phyloP scores from a whole-genome alignment of 75 land plant species.

The Azolla pinnata region DNA sequence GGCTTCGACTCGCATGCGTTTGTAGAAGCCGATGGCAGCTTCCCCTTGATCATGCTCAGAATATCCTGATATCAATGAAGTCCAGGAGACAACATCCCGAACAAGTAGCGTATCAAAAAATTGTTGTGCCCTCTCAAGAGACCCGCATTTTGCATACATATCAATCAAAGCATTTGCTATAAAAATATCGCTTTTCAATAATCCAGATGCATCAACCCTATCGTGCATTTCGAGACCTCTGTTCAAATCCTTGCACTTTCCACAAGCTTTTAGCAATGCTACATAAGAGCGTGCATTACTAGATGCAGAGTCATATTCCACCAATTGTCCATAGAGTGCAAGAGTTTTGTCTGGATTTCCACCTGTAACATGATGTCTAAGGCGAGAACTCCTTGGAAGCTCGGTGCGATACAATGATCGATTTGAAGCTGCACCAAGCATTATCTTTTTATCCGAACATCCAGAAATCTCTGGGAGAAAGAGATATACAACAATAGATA shows the following conservation, averaged over 20 bases:
- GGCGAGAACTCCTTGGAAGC: constrained; percentile 1
- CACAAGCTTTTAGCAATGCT: background rate
- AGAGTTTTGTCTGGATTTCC: background rate
- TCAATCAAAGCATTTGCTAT: constrained; percentile 2
- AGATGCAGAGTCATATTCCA: background rate
- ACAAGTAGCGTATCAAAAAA: background rate
- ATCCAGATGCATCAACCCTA: background rate
- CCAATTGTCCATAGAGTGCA: background rate
- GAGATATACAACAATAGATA: no score
- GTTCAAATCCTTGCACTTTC: background rate
- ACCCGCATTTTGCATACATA: background rate
- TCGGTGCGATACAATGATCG: no score
- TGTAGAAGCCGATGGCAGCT: background rate
- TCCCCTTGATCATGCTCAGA: background rate
- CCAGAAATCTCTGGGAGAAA: no score
- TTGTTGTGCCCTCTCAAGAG: background rate
- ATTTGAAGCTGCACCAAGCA: no score
- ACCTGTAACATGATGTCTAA: background rate
- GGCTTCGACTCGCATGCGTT: background rate
- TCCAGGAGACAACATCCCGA: background rate
- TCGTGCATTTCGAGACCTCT: background rate
- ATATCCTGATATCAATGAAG: background rate
- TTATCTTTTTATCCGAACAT: no score
- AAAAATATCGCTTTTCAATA: background rate
- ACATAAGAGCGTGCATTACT: background rate